Percentiles rank a stretch among this genome's conserved stretches.
Evolutionary conservation across 106 monocot species (phyloP).

Genomic region (Dendrobium officinale): DNA sequence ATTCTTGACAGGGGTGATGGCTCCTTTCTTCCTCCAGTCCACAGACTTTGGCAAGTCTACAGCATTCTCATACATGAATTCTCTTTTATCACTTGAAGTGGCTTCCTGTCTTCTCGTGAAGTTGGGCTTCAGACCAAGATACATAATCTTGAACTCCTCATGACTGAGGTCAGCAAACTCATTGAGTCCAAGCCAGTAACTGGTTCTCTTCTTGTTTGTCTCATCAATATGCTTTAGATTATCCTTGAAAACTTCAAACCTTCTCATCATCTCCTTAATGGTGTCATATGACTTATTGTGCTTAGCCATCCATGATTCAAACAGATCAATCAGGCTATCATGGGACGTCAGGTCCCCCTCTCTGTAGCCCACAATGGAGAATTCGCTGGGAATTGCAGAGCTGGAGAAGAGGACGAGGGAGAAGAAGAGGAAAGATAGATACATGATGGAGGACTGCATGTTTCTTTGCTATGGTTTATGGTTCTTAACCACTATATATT

Average conservation of each 20-base stretch:
- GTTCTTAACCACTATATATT: neutral
- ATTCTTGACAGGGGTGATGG: conserved; percentile 42
- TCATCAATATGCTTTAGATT: conserved; percentile 42
- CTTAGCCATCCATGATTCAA: conserved; percentile 42
- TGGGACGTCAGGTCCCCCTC: conserved; percentile 29
- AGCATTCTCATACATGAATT: conserved; percentile 23
- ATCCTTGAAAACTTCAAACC: conserved; percentile 44
- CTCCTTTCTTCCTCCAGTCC: conserved; percentile 55
- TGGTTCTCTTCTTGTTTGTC: conserved; percentile 22
- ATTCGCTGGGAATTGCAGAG: conserved; percentile 23
- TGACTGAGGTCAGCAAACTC: conserved; percentile 46
- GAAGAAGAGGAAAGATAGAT: conserved; percentile 23
- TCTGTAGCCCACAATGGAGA: conserved; percentile 47
- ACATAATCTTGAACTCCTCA: conserved; percentile 44
- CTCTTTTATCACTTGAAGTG: neutral
- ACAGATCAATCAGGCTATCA: conserved; percentile 34
- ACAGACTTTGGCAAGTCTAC: conserved; percentile 33
- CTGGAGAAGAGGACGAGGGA: conserved; percentile 7
- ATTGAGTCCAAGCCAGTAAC: conserved; percentile 53
- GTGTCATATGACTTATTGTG: conserved; percentile 24
- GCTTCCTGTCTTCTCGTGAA: neutral
- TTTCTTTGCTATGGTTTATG: neutral
- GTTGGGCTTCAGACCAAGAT: conserved; percentile 23
- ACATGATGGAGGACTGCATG: neutral
- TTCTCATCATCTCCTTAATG: conserved; percentile 33